Evolutionary conservation across 495 filamentous ascomycete species (phyloP).

Genomic region (Evernia prunastri): DNA sequence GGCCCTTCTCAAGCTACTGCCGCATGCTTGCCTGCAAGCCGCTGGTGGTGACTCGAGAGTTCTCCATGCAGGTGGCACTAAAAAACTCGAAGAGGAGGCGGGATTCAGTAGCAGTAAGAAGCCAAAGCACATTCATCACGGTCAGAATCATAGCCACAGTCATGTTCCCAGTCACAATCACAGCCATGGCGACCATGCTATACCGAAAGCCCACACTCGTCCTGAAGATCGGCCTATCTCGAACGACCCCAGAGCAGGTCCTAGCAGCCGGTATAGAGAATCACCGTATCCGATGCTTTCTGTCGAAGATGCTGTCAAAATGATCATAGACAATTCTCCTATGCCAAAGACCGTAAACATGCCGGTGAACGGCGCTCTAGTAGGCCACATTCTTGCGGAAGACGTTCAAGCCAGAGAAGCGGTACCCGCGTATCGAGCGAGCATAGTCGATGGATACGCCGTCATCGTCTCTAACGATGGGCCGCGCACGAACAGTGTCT

Average conservation of each 20-base stretch:
- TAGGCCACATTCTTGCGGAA: conserved; percentile 73
- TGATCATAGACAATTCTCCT: conserved; percentile 66
- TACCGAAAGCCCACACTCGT: conserved; percentile 65
- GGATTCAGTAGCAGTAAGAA: conserved; percentile 46
- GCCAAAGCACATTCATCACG: conserved; percentile 42
- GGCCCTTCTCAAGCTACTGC: conserved; percentile 78
- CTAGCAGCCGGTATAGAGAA: conserved; percentile 66
- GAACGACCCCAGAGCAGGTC: conserved; percentile 76
- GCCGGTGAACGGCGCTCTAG: conserved; percentile 54
- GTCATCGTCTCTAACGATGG: conserved; percentile 56
- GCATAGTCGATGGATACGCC: conserved; percentile 96
- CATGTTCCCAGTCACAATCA: conserved; percentile 52
- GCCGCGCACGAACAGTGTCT: conserved; percentile 61
- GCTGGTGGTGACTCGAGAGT: conserved; percentile 73
- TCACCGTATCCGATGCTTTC: conserved; percentile 92
- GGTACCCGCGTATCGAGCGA: conserved; percentile 89
- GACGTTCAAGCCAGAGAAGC: conserved; percentile 72
- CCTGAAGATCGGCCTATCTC: conserved; percentile 56
- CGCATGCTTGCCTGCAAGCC: conserved; percentile 88
- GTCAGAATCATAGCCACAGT: conserved; percentile 44
- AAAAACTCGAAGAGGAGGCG: conserved; percentile 78
- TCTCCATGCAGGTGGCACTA: conserved; percentile 72
- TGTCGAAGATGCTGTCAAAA: conserved; percentile 69
- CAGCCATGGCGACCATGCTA: conserved; percentile 47
- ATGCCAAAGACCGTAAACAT: conserved; percentile 45